Evolutionary conservation across 495 filamentous ascomycete genomes (phyloP), one percentile per base, ranked within the genome.

Genomic region (Penicillium cosmopolitanum): DNA sequence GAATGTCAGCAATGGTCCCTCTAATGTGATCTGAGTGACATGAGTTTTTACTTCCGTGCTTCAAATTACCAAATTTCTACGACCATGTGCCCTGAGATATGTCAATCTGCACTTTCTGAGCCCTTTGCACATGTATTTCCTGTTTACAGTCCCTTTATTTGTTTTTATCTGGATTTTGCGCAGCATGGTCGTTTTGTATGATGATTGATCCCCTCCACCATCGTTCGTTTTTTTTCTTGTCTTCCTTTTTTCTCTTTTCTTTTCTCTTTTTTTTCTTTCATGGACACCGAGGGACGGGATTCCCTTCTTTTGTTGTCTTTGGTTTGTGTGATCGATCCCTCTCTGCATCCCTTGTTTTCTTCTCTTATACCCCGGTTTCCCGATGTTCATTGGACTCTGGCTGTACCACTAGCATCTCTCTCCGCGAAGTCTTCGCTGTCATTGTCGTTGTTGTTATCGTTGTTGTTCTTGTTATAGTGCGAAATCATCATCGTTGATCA

Each of bases 1-100:
- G 57, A 66, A 57, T 38, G 46, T 67, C 42, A 65, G 54, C 53
- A 65, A 63, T 31, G 60, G 57, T 35, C 56, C 61, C 34, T 38
- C 66, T 0, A 79, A 79, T 54, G 75, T 79, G 68, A 78, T 79
- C 56, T 80, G 8, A 61, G 68, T 19, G n/a, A 16, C 5, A 16
- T 44, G 16, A 18, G 28, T 31, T 31, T 9, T 31, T 7, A 7
- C 28, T 31, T 4, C 40, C 56, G 50, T 28, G 50, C 38, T 36
- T 15, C 28, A 2, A 2, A 28, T 47, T 50, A n/a, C 28, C 12
- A 16, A 38, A 46, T 48, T 59, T 64, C 56, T 64, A 68, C 44
- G 65, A 68, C 50, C 38, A 66, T 61, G 63, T 65, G 58, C 60
- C 53, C 61, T 64, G 65, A 70, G 60, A 66, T 68, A 63, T 66